Evolutionary conservation across 2,329 filamentous ascomycete species (phyloP).

Genomic region (Penicillium rolfsii): DNA sequence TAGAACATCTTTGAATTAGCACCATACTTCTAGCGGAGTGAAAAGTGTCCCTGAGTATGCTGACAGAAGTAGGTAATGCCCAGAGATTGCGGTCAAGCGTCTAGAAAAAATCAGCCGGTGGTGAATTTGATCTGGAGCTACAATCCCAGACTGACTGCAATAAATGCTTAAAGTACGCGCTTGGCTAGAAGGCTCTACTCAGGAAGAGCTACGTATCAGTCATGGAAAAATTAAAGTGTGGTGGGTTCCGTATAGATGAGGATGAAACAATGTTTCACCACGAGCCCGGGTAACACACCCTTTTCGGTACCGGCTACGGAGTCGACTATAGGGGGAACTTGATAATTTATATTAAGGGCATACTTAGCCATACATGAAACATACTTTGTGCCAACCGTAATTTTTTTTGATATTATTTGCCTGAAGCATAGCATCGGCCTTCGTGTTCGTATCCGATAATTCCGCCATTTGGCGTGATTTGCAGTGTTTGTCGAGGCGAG

Average conservation of each 20-base stretch:
- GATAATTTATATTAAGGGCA: neutral
- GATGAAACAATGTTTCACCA: conserved; percentile 1
- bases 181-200: neutral
- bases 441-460: neutral
- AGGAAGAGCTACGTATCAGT: neutral
- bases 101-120: neutral
- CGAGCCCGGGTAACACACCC: neutral
- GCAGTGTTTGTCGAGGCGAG: neutral
- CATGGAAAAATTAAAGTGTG: neutral
- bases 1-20: neutral
- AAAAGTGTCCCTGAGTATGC: neutral
- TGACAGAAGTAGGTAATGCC: neutral
- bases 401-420: neutral
- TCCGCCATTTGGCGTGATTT: neutral
- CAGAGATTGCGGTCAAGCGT: neutral
- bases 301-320: neutral
- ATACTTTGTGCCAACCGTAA: neutral
- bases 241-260: neutral
- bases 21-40: neutral
- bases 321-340: neutral
- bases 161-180: neutral
- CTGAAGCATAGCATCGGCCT: neutral
- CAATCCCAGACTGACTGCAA: neutral
- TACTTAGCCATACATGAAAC: conserved; percentile 1
- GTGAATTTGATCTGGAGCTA: neutral